These are phyloP conservation scores for Flaveria floridana DNA, from an alignment of 140 eudicot species.

Conservation along the genomic window DNA sequence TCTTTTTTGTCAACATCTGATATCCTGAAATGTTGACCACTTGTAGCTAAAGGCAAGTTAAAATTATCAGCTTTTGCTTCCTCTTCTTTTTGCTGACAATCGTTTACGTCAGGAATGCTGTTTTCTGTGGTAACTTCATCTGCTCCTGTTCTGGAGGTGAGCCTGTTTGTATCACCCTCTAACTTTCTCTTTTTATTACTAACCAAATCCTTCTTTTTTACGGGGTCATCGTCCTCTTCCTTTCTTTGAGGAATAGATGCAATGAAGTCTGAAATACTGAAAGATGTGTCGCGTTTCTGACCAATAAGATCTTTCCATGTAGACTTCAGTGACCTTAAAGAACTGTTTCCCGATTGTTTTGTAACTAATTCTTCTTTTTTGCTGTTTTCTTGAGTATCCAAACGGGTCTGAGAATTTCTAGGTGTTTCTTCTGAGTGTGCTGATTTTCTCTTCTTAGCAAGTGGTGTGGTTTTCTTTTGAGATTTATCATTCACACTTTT, in stretches of 20 bases:
- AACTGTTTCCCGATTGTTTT: slow-evolving; percentile 28
- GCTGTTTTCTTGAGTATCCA: slow-evolving; percentile 29
- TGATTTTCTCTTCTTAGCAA: slow-evolving; percentile 53
- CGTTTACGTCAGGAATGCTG: slow-evolving; percentile 33
- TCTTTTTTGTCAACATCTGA: slow-evolving; percentile 36
- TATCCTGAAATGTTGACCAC: slow-evolving; percentile 19
- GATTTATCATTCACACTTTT: slow-evolving; percentile 25
- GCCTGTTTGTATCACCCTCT: slow-evolving; percentile 3
- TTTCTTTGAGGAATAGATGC: slow-evolving; percentile 28
- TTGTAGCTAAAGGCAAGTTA: slow-evolving; percentile 10
- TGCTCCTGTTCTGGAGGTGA: not conserved
- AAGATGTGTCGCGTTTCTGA: slow-evolving; percentile 33
- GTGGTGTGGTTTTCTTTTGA: slow-evolving; percentile 30
- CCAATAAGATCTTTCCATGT: slow-evolving; percentile 55
- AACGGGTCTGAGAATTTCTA: slow-evolving; percentile 15
- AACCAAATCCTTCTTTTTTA: not conserved
- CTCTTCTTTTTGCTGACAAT: slow-evolving; percentile 29
- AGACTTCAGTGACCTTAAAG: slow-evolving; percentile 49
- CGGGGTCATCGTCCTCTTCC: slow-evolving; percentile 26
- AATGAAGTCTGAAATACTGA: slow-evolving; percentile 45
- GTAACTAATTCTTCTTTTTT: slow-evolving; percentile 30
- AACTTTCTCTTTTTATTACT: slow-evolving; percentile 21
- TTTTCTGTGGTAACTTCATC: slow-evolving; percentile 14
- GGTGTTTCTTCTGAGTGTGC: slow-evolving; percentile 29
- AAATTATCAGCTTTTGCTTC: slow-evolving; percentile 23